These are phyloP conservation scores for Crepidotus sp. DNA, from an alignment of 1,284 basidiomycete genomes.

Conservation along the genomic window DNA sequence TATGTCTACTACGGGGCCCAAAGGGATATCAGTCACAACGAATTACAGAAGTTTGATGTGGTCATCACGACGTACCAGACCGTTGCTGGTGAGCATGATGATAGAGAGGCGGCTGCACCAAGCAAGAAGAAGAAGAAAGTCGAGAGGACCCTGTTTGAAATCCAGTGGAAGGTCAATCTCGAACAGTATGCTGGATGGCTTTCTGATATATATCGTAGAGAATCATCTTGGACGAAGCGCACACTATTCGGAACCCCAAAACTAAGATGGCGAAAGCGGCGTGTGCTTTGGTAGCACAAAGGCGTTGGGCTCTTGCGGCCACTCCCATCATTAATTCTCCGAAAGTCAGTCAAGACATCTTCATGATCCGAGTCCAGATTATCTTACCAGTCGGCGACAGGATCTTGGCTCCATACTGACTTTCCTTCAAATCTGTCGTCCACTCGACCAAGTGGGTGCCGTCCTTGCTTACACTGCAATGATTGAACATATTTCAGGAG, in stretches of 20 bases:
- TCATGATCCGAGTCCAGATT: neutral
- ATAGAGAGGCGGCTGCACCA: slow-evolving; percentile 23
- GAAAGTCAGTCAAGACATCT: slow-evolving; percentile 30
- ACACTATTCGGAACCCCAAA: slow-evolving; percentile 75
- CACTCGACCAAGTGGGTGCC: slow-evolving; percentile 45
- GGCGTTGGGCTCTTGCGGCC: slow-evolving; percentile 75
- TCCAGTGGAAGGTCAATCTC: slow-evolving; percentile 68
- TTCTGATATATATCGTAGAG: slow-evolving; percentile 34
- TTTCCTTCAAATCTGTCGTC: slow-evolving; percentile 74
- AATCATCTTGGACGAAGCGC: slow-evolving; percentile 82
- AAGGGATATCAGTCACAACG: slow-evolving; percentile 49
- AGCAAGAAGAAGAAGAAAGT: slow-evolving; percentile 51
- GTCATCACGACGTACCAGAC: slow-evolving; percentile 89
- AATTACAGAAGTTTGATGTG: slow-evolving; percentile 65
- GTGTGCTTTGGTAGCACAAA: slow-evolving; percentile 58
- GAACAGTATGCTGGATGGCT: neutral
- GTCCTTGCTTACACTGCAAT: neutral
- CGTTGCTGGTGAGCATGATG: slow-evolving; percentile 43
- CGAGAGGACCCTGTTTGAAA: slow-evolving; percentile 49
- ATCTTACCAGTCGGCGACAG: slow-evolving; percentile 28
- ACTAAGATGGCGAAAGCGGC: slow-evolving; percentile 78
- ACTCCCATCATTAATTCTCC: slow-evolving; percentile 88
- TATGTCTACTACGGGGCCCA: slow-evolving; percentile 68
- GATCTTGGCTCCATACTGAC: slow-evolving; percentile 80
- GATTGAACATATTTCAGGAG: slow-evolving; percentile 29